Evolutionary conservation across 805 yeast genomes (phyloP), one percentile per base, ranked within the genome.

Genomic region (Lipomyces oligophaga): DNA sequence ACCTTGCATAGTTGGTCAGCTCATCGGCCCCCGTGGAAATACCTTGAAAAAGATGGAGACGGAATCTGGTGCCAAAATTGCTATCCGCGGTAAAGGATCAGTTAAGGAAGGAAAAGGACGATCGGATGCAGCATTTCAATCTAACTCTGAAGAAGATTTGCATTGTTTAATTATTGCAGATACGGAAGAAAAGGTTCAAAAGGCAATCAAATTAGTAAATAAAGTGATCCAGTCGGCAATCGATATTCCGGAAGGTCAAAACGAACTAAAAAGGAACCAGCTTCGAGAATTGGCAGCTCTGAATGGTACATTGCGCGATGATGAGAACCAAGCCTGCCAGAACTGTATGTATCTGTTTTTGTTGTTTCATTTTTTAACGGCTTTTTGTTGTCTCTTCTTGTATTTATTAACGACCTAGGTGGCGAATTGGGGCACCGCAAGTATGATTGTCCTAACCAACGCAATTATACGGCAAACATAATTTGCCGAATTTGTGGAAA

Each of bases 11-110:
- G 85, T 93, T 43, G 99, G 99, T 0, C 72, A 84, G 42, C 67
- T 93, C 18, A 66, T 93, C 40, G 99, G 99, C 0, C 98, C 99
- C 26, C 80, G 99, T 71, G 99, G 97, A 20, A 83, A 84, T 58
- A 90, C 96, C 0, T 67, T 90, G 58, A 78, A 85, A 50, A 78
- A 79, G 58, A 68, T 94, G 65, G 95, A 90, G 62, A 80, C 78
- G 24, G 80, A 83, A 40, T 82, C 95, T 32, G 96, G 96, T 1
- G 96, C 97, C 15, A 78, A 76, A 55, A 83, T 93, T 49, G 94
- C 89, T 2, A 85, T 93, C 40, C 74, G 99, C 57, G 99, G 99
- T 22, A 81, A 84, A 57, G 99, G 99, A 0, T 89, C 97, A 1
- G 95, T 88, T 16, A 90, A 90, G 61, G 95, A 86, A 61, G 97